Conservation (phyloP, 2,329 filamentous ascomycete genomes). For the Geoglossum cookeanum region DNA sequence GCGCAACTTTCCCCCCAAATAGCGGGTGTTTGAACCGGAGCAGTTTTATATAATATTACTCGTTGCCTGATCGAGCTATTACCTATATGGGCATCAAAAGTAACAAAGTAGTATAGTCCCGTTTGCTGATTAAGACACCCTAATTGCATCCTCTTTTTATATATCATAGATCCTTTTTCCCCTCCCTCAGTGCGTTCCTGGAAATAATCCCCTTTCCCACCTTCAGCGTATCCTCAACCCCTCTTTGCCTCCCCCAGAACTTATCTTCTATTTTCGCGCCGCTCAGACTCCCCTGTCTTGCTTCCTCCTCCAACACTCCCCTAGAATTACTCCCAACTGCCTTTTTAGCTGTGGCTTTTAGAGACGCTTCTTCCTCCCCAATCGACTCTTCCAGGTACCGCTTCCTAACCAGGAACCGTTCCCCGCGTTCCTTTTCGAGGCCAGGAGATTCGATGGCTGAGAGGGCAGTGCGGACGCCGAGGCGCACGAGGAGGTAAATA, state of each 20-base stretch:
- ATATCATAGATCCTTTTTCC: constrained; percentile 19
- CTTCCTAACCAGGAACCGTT: constrained; percentile 65
- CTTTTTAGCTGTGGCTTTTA: constrained; percentile 27
- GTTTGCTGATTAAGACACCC: too few relatives aligned
- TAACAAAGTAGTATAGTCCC: too few relatives aligned
- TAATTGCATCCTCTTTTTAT: too few relatives aligned
- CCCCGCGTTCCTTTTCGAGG: constrained; percentile 63
- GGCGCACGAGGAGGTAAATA: constrained; percentile 61
- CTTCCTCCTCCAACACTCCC: constrained; percentile 43
- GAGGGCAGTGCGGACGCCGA: constrained; percentile 52
- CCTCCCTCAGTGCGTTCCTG: constrained; percentile 20
- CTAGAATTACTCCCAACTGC: constrained; percentile 17
- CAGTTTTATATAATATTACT: too few relatives aligned
- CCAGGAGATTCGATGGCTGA: constrained; percentile 71
- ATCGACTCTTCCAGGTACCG: constrained; percentile 57
- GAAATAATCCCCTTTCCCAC: constrained; percentile 33
- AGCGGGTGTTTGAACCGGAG: too few relatives aligned
- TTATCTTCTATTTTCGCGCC: constrained; percentile 24
- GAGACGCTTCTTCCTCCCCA: constrained; percentile 34
- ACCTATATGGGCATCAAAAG: too few relatives aligned
- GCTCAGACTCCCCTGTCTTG: constrained; percentile 21
- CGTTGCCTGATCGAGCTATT: too few relatives aligned
- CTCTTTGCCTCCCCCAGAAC: constrained; percentile 33
- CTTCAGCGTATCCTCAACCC: constrained; percentile 30
- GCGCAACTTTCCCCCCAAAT: too few relatives aligned